Conservation (phyloP, 208 protist species). For the Tritrichomonas musculus region DNA sequence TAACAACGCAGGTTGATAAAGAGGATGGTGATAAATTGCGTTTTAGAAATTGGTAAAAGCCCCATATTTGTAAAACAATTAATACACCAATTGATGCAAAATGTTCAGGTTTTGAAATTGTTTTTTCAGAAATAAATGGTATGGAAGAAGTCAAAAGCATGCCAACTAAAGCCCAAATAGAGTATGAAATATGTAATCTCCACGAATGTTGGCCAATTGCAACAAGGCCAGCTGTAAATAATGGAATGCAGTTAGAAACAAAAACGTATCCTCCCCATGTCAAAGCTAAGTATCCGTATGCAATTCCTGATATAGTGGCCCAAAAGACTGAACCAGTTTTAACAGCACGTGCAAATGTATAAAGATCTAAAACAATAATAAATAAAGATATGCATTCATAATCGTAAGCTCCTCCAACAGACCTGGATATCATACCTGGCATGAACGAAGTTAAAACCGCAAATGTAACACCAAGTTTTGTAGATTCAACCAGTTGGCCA, state of each 20-base stretch:
- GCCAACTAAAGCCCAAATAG: conserved; percentile 79
- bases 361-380: conserved; percentile 84
- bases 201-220: conserved; percentile 69
- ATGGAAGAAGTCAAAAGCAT: conserved; percentile 78
- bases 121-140: conserved; percentile 74
- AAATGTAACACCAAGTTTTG: neutral
- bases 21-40: neutral
- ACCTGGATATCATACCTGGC: conserved; percentile 68
- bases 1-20: neutral
- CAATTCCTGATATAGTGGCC: conserved; percentile 55
- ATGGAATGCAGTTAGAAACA: conserved; percentile 88
- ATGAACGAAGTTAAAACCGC: neutral
- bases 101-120: conserved; percentile 83
- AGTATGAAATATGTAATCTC: conserved; percentile 79
- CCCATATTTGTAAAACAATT: conserved; percentile 60
- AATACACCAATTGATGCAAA: conserved; percentile 78
- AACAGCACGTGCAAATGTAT: conserved; percentile 71
- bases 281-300: conserved; percentile 69
- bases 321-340: conserved; percentile 70
- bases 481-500: neutral
- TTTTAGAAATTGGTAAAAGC: conserved; percentile 42
- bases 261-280: conserved; percentile 96
- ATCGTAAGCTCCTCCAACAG: conserved; percentile 94
- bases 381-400: conserved; percentile 94
- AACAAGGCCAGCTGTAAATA: conserved; percentile 74